Conservation (phyloP, 192 early-diverging fungal species). For the Linnemannia zychae region DNA sequence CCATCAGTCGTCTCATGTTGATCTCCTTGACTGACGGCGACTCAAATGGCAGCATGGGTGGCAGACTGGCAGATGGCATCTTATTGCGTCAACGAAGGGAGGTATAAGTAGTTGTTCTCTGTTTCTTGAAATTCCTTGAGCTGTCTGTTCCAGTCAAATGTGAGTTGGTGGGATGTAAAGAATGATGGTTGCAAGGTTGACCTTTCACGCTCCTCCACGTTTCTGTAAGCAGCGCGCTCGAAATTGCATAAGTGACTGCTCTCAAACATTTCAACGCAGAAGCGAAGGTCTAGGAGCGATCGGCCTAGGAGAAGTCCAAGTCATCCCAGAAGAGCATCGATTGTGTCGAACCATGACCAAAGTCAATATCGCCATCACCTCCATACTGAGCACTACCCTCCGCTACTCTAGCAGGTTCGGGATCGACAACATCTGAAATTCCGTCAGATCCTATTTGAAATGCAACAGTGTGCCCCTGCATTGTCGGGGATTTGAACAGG, state of each 20-base stretch:
- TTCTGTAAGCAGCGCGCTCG: neutral
- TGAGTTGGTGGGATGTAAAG: neutral
- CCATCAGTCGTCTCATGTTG: constrained; percentile 43
- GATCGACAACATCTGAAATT: constrained; percentile 15
- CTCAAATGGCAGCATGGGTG: constrained; percentile 15
- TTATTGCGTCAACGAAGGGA: neutral
- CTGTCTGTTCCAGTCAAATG: neutral
- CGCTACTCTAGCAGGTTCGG: neutral
- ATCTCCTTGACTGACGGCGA: constrained; percentile 36
- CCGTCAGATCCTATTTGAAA: constrained; percentile 17
- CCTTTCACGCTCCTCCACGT: neutral
- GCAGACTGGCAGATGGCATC: constrained; percentile 35
- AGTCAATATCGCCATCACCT: neutral
- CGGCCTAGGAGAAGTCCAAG: neutral
- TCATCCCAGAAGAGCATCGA: constrained; percentile 6
- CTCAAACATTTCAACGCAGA: neutral
- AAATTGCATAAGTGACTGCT: neutral
- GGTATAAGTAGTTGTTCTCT: neutral
- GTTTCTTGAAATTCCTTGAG: neutral
- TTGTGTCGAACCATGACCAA: constrained; percentile 4
- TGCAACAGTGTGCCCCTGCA: constrained; percentile 22
- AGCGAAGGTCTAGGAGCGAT: neutral
- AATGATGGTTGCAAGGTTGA: neutral
- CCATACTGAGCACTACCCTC: neutral
- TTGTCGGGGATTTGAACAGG: constrained; percentile 45